Conservation (phyloP, 768 basidiomycete genomes). For the Tulasnella sp. region DNA sequence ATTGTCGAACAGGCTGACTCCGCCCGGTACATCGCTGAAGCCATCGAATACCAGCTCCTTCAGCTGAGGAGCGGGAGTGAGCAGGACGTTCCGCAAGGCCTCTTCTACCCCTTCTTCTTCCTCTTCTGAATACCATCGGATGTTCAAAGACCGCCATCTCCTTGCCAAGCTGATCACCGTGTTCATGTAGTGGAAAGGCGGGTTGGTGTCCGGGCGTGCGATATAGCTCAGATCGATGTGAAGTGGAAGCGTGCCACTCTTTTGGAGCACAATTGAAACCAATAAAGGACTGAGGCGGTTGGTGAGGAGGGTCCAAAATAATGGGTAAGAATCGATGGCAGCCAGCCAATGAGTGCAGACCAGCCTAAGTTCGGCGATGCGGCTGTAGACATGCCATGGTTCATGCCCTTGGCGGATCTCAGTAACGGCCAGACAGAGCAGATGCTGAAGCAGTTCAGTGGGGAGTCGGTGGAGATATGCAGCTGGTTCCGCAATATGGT, state of each 20-base stretch:
- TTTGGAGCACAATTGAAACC: background rate
- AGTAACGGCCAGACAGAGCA: background rate
- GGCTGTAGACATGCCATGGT: background rate
- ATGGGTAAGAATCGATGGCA: background rate
- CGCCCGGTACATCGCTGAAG: background rate
- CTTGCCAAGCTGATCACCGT: background rate
- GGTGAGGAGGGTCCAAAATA: background rate
- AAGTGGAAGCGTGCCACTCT: background rate
- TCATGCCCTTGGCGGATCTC: background rate
- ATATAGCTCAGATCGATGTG: background rate
- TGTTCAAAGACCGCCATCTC: background rate
- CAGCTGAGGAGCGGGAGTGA: background rate
- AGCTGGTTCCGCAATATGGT: background rate
- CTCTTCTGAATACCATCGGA: background rate
- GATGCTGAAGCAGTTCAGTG: background rate
- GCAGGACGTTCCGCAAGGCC: background rate
- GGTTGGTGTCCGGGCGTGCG: background rate
- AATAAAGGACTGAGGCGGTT: background rate
- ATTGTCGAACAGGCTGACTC: background rate
- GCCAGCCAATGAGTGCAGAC: background rate
- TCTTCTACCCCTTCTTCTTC: background rate
- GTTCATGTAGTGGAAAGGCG: background rate
- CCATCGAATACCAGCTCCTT: background rate
- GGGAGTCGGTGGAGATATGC: background rate
- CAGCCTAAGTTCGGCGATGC: background rate